Base-by-base conservation (phyloP, 495 filamentous ascomycete genomes). In the Tuber microsphaerosporum region DNA sequence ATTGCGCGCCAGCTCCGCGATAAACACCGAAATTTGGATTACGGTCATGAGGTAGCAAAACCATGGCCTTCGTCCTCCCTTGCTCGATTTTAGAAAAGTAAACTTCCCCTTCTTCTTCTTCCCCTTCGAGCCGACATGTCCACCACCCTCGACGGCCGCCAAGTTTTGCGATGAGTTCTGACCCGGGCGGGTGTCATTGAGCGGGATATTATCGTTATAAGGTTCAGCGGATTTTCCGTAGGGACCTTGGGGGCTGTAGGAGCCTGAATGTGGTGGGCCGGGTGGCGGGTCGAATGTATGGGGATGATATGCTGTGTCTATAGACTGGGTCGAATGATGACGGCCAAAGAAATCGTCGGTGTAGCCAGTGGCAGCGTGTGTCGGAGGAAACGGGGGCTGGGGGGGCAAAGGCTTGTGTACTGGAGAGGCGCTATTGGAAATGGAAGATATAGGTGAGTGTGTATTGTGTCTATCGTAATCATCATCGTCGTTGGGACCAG, bases 11-110 rank as follows among this genome's bases (percentile, higher is more conserved):
- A 99, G 84, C 86, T 97, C 93, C 46, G 86, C 93, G 79, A 97
- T 92, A 79, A 99, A 99, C n/a, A 97, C 93, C 16, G 86, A 86
- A 19, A 96, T 84, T 83, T 98, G 93, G 31, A 93, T 87, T 22
- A 89, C 46, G 6, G 93, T 94, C 65, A 97, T 88, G 56, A 89
- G 83, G 83, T 93, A 99, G 14, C 93, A 92, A 19, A 97, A 90
- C 87, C 92, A 94, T 2, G 94, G 82, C 79, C 88, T 85, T 73
- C 83, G 84, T 71, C 85, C 84, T 71, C 85, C 84, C 51, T 86
- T 83, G 71, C 87, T 78, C 70, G 83, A 77, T 22, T 31, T 65
- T 16, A 65, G 56, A 22, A 65, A 80, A 76, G 71, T 80, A 82
- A 75, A 83, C 80, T 46, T 76, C 65, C 65, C 81, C 75, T 72